These are phyloP conservation scores for Phytophthora kernoviae DNA, from an alignment of 352 stramenopile genomes.

Conservation along the genomic window DNA sequence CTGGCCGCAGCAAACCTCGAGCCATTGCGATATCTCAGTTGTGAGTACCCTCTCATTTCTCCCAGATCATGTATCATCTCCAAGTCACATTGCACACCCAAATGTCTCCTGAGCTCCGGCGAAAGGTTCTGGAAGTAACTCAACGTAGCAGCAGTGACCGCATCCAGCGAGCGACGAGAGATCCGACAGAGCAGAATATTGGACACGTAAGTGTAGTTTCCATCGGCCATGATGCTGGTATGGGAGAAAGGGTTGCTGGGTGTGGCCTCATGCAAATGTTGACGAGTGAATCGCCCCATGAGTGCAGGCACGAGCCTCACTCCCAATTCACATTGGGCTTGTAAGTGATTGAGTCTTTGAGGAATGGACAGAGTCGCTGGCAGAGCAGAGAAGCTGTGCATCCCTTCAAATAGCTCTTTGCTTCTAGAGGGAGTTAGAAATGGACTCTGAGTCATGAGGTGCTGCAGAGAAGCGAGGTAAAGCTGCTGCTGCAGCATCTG, in stretches of 20 bases:
- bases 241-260: slow-evolving; percentile 54
- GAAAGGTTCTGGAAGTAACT: slow-evolving; percentile 48
- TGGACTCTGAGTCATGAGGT: slow-evolving; percentile 54
- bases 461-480: slow-evolving; percentile 65
- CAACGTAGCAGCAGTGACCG: slow-evolving; percentile 34
- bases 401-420: slow-evolving; percentile 59
- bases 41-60: slow-evolving; percentile 36
- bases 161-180: slow-evolving; percentile 38
- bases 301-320: slow-evolving; percentile 41
- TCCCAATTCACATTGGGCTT: slow-evolving; percentile 39
- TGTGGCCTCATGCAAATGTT: slow-evolving; percentile 34
- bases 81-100: slow-evolving; percentile 37
- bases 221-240: slow-evolving; percentile 63
- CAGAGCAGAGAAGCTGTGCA: slow-evolving; percentile 47
- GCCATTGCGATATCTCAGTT: slow-evolving; percentile 51
- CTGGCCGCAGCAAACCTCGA: slow-evolving; percentile 34
- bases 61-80: slow-evolving; percentile 41
- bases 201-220: slow-evolving; percentile 50
- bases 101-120: slow-evolving; percentile 34
- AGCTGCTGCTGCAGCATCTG: slow-evolving; percentile 69
- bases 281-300: slow-evolving; percentile 41
- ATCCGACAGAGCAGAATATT: slow-evolving; percentile 58
- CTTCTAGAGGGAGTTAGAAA: slow-evolving; percentile 46
- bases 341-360: slow-evolving; percentile 41
- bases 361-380: slow-evolving; percentile 3